phyloP scores from a whole-genome alignment of 352 stramenopile species.

The Globisporangium cederbergense region DNA sequence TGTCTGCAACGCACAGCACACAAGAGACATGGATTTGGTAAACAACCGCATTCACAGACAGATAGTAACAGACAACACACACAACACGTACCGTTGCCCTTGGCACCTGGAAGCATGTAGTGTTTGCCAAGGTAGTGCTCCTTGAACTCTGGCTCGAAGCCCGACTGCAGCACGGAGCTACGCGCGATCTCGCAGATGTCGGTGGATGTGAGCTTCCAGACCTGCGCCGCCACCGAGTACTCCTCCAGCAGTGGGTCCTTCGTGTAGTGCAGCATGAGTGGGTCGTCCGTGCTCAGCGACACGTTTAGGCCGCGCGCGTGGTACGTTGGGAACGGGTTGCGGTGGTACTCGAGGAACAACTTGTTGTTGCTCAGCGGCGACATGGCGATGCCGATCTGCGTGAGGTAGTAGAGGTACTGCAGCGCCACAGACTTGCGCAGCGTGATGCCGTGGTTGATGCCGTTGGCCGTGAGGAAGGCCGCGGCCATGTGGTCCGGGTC shows the following conservation, averaged over 20 bases:
- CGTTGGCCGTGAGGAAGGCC: slow-evolving; percentile 86
- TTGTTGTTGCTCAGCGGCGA: slow-evolving; percentile 95
- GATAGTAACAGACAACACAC: background rate
- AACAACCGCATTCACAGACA: slow-evolving; percentile 3
- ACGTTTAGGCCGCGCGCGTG: slow-evolving; percentile 97
- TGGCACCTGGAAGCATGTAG: slow-evolving; percentile 75
- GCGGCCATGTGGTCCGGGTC: slow-evolving; percentile 95
- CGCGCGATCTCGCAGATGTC: slow-evolving; percentile 98
- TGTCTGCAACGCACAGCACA: slow-evolving; percentile 52
- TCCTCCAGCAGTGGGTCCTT: slow-evolving; percentile 98
- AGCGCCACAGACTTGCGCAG: slow-evolving; percentile 95
- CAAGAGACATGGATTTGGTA: slow-evolving; percentile 17
- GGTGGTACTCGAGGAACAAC: slow-evolving; percentile 94
- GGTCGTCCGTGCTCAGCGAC: slow-evolving; percentile 98
- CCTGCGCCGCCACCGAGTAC: slow-evolving; percentile 90
- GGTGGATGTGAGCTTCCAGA: slow-evolving; percentile 95
- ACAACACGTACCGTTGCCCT: slow-evolving; percentile 64
- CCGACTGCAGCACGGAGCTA: slow-evolving; percentile 98
- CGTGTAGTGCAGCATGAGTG: slow-evolving; percentile 98
- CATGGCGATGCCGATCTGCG: slow-evolving; percentile 94
- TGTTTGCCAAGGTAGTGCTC: slow-evolving; percentile 94
- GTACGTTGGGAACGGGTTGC: slow-evolving; percentile 94
- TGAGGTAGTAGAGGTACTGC: slow-evolving; percentile 99
- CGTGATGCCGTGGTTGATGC: slow-evolving; percentile 99
- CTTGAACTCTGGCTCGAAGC: slow-evolving; percentile 98